Base-by-base conservation (phyloP, 768 basidiomycete genomes). In the Hericium alpestre region DNA sequence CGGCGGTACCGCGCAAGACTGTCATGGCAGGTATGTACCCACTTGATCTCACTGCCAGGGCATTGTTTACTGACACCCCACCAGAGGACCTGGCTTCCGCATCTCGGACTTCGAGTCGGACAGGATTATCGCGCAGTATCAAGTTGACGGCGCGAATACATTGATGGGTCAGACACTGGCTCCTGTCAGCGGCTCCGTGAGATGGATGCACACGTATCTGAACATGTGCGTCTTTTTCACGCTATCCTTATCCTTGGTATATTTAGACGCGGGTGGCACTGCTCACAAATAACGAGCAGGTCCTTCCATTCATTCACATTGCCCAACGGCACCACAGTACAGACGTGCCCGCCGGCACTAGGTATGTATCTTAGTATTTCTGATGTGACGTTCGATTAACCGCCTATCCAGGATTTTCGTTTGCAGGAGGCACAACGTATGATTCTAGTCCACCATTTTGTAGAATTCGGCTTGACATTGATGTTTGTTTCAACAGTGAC, bases 341-440 rank as follows among this genome's bases (percentile, higher is more conserved):
- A 75, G 25, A 91, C 89, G 1, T 91, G 88, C 65, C 86, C 87
- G n/a, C 74, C 88, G 59, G 89, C 87, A 50, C 72, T 89, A 69
- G 89, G 86, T 86, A 58, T 57, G 78, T 65, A 32, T 13, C 2
- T 25, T 38, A 25, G 25, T 40, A 43, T 6, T n/a, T 46, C 43
- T 46, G 20, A 46, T 46, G 43, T n/a, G 1, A 46, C 9, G 8
- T 46, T 20, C 16, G 12, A 51, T 18, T 52, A 47, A n/a, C 25
- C 38, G 46, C 51, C 49, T 37, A 18, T 40, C 13, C 2, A 88
- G 87, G 88, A 11, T 89, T 74, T 67, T 75, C 80, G 0, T 90
- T 90, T 61, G 88, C 87, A 15, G 87, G 86, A 50, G 88, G 88
- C 66, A 90, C 87, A 27, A 88, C 86, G 86, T 87, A 58, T 69